Conservation (phyloP, 2,329 filamentous ascomycete genomes). For the Dryadomyces quercus-mongolicae region DNA sequence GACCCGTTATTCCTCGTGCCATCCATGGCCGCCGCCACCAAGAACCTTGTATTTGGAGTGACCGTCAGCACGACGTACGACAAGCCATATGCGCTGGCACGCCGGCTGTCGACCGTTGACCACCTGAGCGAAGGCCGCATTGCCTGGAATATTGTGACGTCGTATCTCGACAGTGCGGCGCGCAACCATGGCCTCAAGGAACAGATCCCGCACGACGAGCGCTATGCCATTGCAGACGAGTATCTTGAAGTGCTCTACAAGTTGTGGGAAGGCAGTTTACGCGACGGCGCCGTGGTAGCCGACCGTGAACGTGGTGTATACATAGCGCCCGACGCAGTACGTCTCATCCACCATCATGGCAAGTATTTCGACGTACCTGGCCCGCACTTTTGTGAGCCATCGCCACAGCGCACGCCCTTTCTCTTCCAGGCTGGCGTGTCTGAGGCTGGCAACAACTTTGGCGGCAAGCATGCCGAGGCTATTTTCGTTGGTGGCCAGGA, state of each 20-base stretch:
- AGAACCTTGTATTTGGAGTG: constrained; percentile 7
- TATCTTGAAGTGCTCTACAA: constrained; percentile 13
- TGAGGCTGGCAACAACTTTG: constrained; percentile 12
- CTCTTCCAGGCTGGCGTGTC: constrained; percentile 15
- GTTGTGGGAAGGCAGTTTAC: constrained; percentile 8
- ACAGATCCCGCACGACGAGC: constrained; percentile 12
- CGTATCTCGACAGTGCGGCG: constrained; percentile 10
- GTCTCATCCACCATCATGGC: constrained; percentile 4
- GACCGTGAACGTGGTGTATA: neutral
- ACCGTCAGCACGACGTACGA: constrained; percentile 7
- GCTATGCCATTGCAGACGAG: constrained; percentile 13
- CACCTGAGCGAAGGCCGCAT: constrained; percentile 7
- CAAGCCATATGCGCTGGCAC: constrained; percentile 6
- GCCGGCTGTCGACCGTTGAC: constrained; percentile 7
- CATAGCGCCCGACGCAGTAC: neutral
- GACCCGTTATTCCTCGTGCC: constrained; percentile 7
- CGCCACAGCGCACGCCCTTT: constrained; percentile 11
- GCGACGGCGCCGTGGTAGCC: constrained; percentile 5
- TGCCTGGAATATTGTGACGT: constrained; percentile 14
- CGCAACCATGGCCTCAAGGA: constrained; percentile 8
- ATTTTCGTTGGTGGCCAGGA: constrained; percentile 12
- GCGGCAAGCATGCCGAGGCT: constrained; percentile 12
- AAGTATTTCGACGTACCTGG: constrained; percentile 2
- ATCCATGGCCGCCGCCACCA: constrained; percentile 9
- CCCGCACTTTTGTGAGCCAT: constrained; percentile 1